Percentiles rank a stretch among this genome's conserved stretches.
Evolutionary conservation across 2,329 filamentous ascomycete species (phyloP).

Genomic region (Apiospora marii): DNA sequence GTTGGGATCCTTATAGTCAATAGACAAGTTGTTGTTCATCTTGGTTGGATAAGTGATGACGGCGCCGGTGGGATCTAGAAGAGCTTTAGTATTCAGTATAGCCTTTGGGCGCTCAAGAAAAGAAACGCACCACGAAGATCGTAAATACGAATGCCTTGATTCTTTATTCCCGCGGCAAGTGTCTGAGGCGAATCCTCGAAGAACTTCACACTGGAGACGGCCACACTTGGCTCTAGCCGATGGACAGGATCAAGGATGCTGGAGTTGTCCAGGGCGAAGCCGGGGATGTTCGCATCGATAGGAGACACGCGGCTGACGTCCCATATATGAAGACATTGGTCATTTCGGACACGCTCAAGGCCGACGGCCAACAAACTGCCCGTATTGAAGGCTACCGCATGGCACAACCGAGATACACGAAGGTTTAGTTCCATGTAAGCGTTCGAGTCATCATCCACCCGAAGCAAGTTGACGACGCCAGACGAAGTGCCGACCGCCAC

Average conservation of each 20-base stretch:
- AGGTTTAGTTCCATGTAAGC: slow-evolving; percentile 71
- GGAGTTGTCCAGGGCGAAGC: slow-evolving; percentile 59
- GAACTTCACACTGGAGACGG: slow-evolving; percentile 85
- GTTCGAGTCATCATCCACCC: slow-evolving; percentile 75
- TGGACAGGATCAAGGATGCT: slow-evolving; percentile 64
- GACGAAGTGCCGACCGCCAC: slow-evolving; percentile 79
- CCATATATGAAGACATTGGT: slow-evolving; percentile 84
- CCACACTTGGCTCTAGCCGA: slow-evolving; percentile 70
- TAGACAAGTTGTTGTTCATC: slow-evolving; percentile 75
- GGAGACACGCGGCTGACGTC: slow-evolving; percentile 71
- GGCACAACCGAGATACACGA: slow-evolving; percentile 79
- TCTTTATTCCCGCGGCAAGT: slow-evolving; percentile 77
- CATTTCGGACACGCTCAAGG: slow-evolving; percentile 81
- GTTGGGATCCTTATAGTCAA: slow-evolving; percentile 82
- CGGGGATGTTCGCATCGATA: slow-evolving; percentile 54
- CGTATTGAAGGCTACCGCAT: slow-evolving; percentile 82
- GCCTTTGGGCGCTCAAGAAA: background rate
- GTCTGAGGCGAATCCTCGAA: slow-evolving; percentile 80
- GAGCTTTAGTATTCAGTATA: slow-evolving; percentile 31
- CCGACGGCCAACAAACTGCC: slow-evolving; percentile 78
- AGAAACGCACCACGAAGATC: slow-evolving; percentile 73
- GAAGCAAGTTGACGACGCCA: slow-evolving; percentile 77
- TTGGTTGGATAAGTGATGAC: slow-evolving; percentile 70
- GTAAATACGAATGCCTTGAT: slow-evolving; percentile 77
- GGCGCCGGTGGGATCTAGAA: slow-evolving; percentile 56